A percentile compares a stretch with the other conserved stretches of the same genome.
Conservation (phyloP, 176 grass and related monocot species). For the Oryza longistaminata region DNA sequence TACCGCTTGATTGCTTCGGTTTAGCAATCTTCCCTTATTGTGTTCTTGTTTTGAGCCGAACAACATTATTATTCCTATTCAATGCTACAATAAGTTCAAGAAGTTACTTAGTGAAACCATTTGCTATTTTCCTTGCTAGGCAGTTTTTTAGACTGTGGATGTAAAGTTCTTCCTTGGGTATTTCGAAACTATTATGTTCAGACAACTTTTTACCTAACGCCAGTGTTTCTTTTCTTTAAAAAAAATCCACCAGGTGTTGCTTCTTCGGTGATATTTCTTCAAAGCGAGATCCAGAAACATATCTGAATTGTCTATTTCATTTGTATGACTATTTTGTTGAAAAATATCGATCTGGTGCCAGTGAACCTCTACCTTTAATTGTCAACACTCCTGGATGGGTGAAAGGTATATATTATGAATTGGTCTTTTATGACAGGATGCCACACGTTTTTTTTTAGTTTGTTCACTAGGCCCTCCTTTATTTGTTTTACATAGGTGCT, state of each 20-base stretch:
- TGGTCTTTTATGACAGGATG: background rate
- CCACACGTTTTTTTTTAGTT: background rate
- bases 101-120: background rate
- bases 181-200: background rate
- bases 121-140: background rate
- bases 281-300: slow-evolving; percentile 90
- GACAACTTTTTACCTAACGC: background rate
- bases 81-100: background rate
- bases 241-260: slow-evolving; percentile 51
- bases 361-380: slow-evolving; percentile 50
- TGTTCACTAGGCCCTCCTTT: slow-evolving; percentile 31
- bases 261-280: slow-evolving; percentile 91
- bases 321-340: slow-evolving; percentile 70
- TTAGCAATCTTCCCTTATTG: background rate
- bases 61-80: background rate
- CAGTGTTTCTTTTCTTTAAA: slow-evolving; percentile 2
- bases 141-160: background rate
- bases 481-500: slow-evolving; percentile 58
- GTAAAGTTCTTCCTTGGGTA: background rate
- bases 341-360: slow-evolving; percentile 39
- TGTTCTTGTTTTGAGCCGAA: background rate
- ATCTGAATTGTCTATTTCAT: slow-evolving; percentile 61
- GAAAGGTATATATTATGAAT: slow-evolving; percentile 60
- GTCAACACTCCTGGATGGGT: slow-evolving; percentile 87
- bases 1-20: background rate